phyloP scores from a whole-genome alignment of 345 rosid genomes.

The Murraya paniculata region DNA sequence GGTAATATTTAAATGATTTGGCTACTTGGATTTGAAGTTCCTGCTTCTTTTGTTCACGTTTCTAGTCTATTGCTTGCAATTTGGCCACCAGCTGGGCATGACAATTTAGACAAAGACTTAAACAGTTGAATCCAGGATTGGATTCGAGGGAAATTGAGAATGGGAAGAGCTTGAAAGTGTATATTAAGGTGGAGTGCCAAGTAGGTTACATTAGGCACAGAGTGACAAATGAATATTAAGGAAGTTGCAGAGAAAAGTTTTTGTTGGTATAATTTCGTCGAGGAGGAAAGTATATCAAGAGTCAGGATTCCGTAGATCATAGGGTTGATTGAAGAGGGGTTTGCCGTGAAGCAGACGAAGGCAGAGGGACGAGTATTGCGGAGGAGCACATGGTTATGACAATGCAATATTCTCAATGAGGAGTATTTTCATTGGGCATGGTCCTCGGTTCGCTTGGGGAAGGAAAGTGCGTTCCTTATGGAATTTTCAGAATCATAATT shows the following conservation, averaged over 20 bases:
- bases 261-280: too few species aligned
- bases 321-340: constrained; percentile 73
- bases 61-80: constrained; percentile 72
- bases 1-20: constrained; percentile 70
- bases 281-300: too few species aligned
- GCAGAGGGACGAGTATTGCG: constrained; percentile 55
- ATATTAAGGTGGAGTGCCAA: constrained; percentile 78
- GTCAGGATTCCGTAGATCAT: constrained; percentile 66
- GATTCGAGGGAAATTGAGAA: constrained; percentile 67
- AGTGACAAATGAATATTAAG: constrained; percentile 27
- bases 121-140: constrained; percentile 75
- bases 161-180: constrained; percentile 66
- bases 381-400: constrained; percentile 91
- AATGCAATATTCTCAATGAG: constrained; percentile 89
- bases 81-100: constrained; percentile 49
- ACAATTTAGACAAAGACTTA: constrained; percentile 32
- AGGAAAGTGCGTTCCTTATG: constrained; percentile 84
- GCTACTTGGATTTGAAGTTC: constrained; percentile 62
- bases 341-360: constrained; percentile 65
- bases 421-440: constrained; percentile 81
- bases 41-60: constrained; percentile 60
- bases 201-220: constrained; percentile 63
- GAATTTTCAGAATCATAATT: constrained; percentile 82
- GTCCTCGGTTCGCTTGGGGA: constrained; percentile 74
- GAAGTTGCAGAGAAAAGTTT: too few species aligned